Evolutionary conservation across 106 monocot genomes (phyloP).

Genomic region (Narthecium ossifragum): DNA sequence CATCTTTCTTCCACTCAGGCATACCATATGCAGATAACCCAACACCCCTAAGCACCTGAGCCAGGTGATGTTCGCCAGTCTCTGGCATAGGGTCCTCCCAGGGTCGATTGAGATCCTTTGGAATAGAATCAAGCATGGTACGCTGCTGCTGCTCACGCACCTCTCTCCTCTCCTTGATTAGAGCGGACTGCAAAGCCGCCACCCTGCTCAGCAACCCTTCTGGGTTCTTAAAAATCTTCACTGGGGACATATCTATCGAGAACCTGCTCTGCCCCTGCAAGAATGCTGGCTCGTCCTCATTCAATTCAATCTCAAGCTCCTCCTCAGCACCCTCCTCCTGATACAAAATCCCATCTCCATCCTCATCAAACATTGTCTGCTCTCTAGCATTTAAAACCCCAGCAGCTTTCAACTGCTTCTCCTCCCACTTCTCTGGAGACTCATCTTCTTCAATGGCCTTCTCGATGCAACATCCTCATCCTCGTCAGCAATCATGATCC

Average conservation of each 20-base stretch:
- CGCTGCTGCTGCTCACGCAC: slow-evolving; percentile 91
- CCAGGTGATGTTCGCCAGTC: slow-evolving; percentile 89
- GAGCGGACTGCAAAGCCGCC: slow-evolving; percentile 87
- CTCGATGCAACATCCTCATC: slow-evolving; percentile 33
- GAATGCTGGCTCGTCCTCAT: slow-evolving; percentile 94
- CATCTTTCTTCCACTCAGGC: slow-evolving; percentile 99
- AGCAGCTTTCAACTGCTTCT: slow-evolving; percentile 80
- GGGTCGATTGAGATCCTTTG: slow-evolving; percentile 92
- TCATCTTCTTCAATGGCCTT: slow-evolving; percentile 88
- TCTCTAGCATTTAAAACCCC: slow-evolving; percentile 75
- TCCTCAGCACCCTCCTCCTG: slow-evolving; percentile 92
- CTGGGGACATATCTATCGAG: slow-evolving; percentile 93
- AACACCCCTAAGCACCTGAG: slow-evolving; percentile 89
- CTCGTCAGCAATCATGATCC: slow-evolving; percentile 63
- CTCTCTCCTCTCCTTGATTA: slow-evolving; percentile 93
- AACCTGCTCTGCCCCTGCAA: slow-evolving; percentile 88
- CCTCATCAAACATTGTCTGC: slow-evolving; percentile 80
- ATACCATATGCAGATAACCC: slow-evolving; percentile 95
- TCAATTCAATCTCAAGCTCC: slow-evolving; percentile 87
- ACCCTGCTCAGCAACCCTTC: slow-evolving; percentile 89
- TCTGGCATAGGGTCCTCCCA: slow-evolving; percentile 99
- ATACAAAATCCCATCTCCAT: slow-evolving; percentile 76
- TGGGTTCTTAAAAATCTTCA: slow-evolving; percentile 95
- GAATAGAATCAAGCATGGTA: slow-evolving; percentile 93
- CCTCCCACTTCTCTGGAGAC: slow-evolving; percentile 98